Percentiles rank a stretch among this genome's conserved stretches.
phyloP scores from a whole-genome alignment of 192 early-diverging fungal genomes.

The Entomortierella lignicola region DNA sequence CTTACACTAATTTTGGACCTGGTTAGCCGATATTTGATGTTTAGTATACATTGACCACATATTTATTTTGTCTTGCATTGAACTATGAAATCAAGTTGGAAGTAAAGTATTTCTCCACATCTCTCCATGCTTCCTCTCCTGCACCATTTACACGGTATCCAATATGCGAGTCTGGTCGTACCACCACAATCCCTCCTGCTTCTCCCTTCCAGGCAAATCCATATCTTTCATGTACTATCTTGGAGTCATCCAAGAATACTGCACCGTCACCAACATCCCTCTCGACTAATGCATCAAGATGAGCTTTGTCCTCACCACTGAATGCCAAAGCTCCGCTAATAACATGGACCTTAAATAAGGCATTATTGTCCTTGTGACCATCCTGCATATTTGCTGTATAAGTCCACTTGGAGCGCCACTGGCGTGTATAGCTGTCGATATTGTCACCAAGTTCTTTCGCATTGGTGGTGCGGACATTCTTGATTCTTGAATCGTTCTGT shows the following conservation, averaged over 20 bases:
- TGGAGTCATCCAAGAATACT: conserved; percentile 7
- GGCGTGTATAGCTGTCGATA: not conserved
- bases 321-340: conserved; percentile 7
- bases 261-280: conserved; percentile 11
- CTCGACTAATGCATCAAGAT: not conserved
- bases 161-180: conserved; percentile 33
- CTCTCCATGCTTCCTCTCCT: conserved; percentile 22
- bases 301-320: not conserved
- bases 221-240: conserved; percentile 17
- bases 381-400: conserved; percentile 14
- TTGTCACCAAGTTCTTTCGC: conserved; percentile 19
- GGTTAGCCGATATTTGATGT: too few species aligned
- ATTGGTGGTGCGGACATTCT: not conserved
- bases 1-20: too few species aligned
- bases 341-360: conserved; percentile 25
- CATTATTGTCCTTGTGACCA: conserved; percentile 19
- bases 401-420: conserved; percentile 23
- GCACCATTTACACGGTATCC: conserved; percentile 33
- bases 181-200: conserved; percentile 17
- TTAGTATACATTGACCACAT: too few species aligned
- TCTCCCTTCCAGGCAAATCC: conserved; percentile 5
- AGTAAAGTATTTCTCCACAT: conserved; percentile 28
- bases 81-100: conserved; percentile 5
- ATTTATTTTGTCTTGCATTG: too few species aligned
- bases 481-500: not conserved